Evolutionary conservation across 1,284 basidiomycete species (phyloP), one percentile per base, ranked within the genome.

Genomic region (Irpex sp.): DNA sequence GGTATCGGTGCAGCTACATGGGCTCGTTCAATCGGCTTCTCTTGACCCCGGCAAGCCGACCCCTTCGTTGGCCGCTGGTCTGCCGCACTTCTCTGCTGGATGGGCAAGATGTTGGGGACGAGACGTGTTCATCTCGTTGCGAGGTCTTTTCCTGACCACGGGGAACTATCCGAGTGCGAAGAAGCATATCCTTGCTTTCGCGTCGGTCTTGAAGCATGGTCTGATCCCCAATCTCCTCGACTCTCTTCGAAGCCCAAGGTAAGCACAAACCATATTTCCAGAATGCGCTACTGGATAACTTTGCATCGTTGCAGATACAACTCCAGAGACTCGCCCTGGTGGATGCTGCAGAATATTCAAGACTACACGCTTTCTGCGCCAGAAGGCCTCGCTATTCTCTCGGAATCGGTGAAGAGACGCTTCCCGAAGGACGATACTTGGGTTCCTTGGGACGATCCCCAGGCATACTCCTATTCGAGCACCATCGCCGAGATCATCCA

Each of bases 91-190:
- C 71, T 81, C 93, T 1, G 79, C 90, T 6, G 89, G 89, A 5
- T 98, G 96, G 95, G 94, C 94, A 13, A 83, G 95, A 56, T 95
- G 93, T 72, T 98, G 96, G 96, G 95, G 96, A n/a, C 86, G 95
- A 46, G 95, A 98, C 74, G 93, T 97, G 1, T 96, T 96, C 77
- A 97, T 97, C 74, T 96, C 94, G 0, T 78, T 97, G 11, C 88
- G 94, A 65, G 95, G 95, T 2, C 79, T 98, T 55, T 97, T 97
- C 79, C 78, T 98, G 67, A 92, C 93, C 0, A 97, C 95, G 0
- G 95, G 96, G 13, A 92, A 95, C 71, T 96, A 89, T 72, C 84
- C 84, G 13, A 92, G 86, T 5, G 95, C 96, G 0, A 90, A 86
- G 72, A 85, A 83, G 66, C 95, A 98, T 72, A 96, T 98, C 63